Conservation (phyloP, 306 rosid genomes). For the Boehmeria nivea region DNA sequence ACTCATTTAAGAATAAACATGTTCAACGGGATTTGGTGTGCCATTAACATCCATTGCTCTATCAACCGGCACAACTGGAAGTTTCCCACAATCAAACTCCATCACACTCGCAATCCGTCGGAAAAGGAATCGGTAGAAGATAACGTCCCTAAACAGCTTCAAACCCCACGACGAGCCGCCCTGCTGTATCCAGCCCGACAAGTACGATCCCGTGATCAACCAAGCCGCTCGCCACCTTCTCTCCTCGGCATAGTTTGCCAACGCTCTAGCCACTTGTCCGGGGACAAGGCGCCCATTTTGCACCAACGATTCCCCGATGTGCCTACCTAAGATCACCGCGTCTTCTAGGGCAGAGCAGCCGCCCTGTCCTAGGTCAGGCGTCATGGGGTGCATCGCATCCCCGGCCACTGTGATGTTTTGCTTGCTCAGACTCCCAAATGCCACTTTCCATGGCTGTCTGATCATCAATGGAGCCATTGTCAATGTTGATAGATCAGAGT, state of each 20-base stretch:
- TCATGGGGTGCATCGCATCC: slow-evolving; percentile 33
- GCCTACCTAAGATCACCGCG: slow-evolving; percentile 10
- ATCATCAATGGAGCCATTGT: slow-evolving; percentile 15
- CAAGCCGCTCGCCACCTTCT: slow-evolving; percentile 19
- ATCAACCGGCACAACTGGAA: no score
- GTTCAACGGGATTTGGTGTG: no score
- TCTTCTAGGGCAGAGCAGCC: slow-evolving; percentile 19
- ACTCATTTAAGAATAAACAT: no score
- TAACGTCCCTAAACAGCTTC: slow-evolving; percentile 15
- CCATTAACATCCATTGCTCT: no score
- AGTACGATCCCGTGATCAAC: slow-evolving; percentile 10
- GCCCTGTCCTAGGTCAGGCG: slow-evolving; percentile 18
- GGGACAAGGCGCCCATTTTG: slow-evolving; percentile 3
- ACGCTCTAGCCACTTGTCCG: slow-evolving; percentile 4
- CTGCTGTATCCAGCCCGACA: slow-evolving; percentile 23
- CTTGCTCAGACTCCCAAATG: slow-evolving; percentile 12
- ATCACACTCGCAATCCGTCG: background rate
- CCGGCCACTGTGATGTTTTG: slow-evolving; percentile 17
- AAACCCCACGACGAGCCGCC: slow-evolving; percentile 8
- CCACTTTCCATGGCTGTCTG: slow-evolving; percentile 21
- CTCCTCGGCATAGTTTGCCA: slow-evolving; percentile 12
- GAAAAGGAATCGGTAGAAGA: slow-evolving; percentile 12
- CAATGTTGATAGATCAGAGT: slow-evolving; percentile 13
- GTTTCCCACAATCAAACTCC: slow-evolving; percentile 21
- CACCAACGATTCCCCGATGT: background rate